phyloP scores from a whole-genome alignment of 495 filamentous ascomycete species.

The Lophiostoma macrostomum region DNA sequence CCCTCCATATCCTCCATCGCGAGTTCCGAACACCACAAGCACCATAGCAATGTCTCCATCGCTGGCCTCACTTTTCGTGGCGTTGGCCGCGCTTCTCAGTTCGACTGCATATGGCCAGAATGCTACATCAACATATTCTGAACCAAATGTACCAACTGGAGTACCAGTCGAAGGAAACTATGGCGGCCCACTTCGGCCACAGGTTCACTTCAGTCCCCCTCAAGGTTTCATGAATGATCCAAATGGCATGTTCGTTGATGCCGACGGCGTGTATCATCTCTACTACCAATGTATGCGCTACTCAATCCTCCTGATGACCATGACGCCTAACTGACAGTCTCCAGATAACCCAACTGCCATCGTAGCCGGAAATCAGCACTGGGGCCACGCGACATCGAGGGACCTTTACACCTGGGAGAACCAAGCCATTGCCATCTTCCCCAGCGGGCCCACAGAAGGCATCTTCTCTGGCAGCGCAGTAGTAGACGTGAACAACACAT shows the following conservation, averaged over 20 bases:
- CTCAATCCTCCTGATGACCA: slow-evolving; percentile 14
- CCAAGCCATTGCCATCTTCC: slow-evolving; percentile 49
- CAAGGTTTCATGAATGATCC: slow-evolving; percentile 60
- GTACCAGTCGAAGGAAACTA: slow-evolving; percentile 43
- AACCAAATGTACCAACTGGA: slow-evolving; percentile 42
- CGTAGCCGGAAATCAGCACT: slow-evolving; percentile 53
- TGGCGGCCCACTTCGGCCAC: slow-evolving; percentile 47
- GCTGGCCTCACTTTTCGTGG: too few species aligned
- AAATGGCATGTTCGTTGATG: slow-evolving; percentile 54
- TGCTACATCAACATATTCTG: slow-evolving; percentile 20
- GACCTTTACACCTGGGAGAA: slow-evolving; percentile 55
- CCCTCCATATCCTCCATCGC: too few species aligned
- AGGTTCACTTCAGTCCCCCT: slow-evolving; percentile 55
- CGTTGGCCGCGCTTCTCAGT: too few species aligned
- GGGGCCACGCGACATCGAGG: slow-evolving; percentile 40
- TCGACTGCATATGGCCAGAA: slow-evolving; percentile 5
- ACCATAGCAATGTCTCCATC: too few species aligned
- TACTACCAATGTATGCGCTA: slow-evolving; percentile 48
- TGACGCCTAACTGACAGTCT: not conserved
- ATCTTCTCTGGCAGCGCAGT: slow-evolving; percentile 6
- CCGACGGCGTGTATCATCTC: slow-evolving; percentile 50
- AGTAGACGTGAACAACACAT: slow-evolving; percentile 4
- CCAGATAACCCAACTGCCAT: slow-evolving; percentile 47
- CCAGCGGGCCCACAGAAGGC: slow-evolving; percentile 38
- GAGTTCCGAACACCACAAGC: too few species aligned